Evolutionary conservation across 768 basidiomycete genomes (phyloP).

Genomic region (Collybia sp.): DNA sequence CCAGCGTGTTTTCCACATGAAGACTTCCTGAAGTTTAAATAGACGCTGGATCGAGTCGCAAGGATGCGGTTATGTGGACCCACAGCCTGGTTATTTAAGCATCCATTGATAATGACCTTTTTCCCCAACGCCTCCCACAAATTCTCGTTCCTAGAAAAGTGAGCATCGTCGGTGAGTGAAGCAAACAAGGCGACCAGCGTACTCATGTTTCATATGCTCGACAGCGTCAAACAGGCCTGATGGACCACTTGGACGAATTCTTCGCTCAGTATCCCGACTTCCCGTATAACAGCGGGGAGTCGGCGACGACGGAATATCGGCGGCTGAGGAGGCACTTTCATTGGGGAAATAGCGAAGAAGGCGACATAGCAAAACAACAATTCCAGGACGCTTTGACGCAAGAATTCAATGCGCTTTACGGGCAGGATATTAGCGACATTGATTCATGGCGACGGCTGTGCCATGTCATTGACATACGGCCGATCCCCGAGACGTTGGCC

Average conservation of each 20-base stretch:
- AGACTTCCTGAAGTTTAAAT: too few relatives aligned
- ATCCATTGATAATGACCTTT: too few relatives aligned
- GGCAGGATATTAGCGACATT: conserved; percentile 12
- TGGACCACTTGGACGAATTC: neutral
- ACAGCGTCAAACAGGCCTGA: too few relatives aligned
- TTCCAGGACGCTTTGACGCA: conserved; percentile 11
- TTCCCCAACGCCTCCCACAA: too few relatives aligned
- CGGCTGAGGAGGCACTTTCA: neutral
- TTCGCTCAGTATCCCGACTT: neutral
- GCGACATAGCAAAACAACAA: neutral
- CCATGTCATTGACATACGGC: conserved; percentile 9
- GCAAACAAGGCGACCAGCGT: too few relatives aligned
- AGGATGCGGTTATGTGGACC: too few relatives aligned
- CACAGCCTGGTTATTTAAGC: too few relatives aligned
- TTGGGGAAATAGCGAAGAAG: neutral
- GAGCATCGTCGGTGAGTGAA: too few relatives aligned
- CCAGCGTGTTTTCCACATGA: too few relatives aligned
- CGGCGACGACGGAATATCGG: conserved; percentile 1
- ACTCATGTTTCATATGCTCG: too few relatives aligned
- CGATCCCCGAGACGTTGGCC: conserved; percentile 10
- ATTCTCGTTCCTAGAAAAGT: too few relatives aligned
- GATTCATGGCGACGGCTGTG: conserved; percentile 8
- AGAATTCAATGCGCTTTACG: conserved; percentile 14
- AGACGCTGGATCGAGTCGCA: too few relatives aligned
- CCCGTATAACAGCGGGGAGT: neutral